Base-by-base conservation (phyloP, 2,329 filamentous ascomycete genomes). In the Penicillium paneum region DNA sequence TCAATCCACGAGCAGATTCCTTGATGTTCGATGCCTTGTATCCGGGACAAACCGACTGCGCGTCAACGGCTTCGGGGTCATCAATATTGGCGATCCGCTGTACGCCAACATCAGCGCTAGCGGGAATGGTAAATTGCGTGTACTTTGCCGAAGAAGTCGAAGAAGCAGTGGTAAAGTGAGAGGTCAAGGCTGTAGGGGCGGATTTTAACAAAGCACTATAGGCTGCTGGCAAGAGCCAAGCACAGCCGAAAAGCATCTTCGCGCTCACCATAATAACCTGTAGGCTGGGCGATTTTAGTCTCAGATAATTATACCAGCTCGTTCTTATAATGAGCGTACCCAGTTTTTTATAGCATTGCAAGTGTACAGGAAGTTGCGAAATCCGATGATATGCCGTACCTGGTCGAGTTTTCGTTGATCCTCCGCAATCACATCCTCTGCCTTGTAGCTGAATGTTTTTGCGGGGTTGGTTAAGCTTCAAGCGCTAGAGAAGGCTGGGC, bases 61-160 rank as follows among this genome's bases (percentile, higher is more conserved):
- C 80, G 67, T 89, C 76, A 48, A 84, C 73, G 10, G 87, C 86
- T 49, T 83, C 55, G 0, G 86, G 83, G 60, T 90, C 86, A 32
- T 81, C 63, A 60, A 89, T 80, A 65, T 88, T 90, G 31, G 87
- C 82, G 35, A 88, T 68, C 38, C 84, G 60, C 19, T 76, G 70
- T 15, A 69, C 74, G 48, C 80, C 81, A 21, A 68, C 60, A 58
- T 79, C 77, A 8, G 75, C 75, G 29, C 67, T 67, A n/a, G 76
- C 62, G 3, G 80, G 79, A 3, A 82, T 69, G 0, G 79, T 83
- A 59, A 77, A 81, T 21, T 71, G 69, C 10, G 59, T 43, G 29
- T 58, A 58, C n/a, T 60, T 49, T 15, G 64, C 51, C n/a, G 59
- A 58, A 5, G 56, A 39, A 17, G 67, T 58, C 5, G 59, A 32